Evolutionary conservation across 345 rosid species (phyloP), one percentile per base, ranked within the genome.

Genomic region (Lumnitzera racemosa): DNA sequence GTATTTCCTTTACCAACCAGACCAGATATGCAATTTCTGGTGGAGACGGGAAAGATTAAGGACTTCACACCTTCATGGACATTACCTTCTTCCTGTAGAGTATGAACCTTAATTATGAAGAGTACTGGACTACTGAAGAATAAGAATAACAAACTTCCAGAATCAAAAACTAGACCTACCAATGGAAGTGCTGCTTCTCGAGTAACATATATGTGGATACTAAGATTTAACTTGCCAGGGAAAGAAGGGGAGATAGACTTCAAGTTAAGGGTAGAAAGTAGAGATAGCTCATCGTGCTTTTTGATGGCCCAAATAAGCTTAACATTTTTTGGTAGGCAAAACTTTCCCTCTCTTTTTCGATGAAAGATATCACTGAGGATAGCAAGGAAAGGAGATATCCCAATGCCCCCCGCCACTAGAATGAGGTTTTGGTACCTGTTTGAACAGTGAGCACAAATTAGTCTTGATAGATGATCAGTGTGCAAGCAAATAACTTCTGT

Each of bases 381-480:
- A 43, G 96, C 96, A 49, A 92, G 57, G 76, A 92, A 84, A 0
- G 98, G 98, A 15, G 97, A 82, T 65, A 92, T 84, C 46, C 96
- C 98, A 50, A 87, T 89, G 55, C 98, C 96, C 60, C 98, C 98
- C 2, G 96, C 98, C 15, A 92, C 90, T 63, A 92, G 71, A 51
- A 92, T 64, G 47, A 92, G 80, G 81, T 85, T 82, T 68, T 85
- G 87, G 23, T 89, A 89, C 83, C 96, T 91, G 71, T 25, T 16
- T 64, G 49, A 73, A 31, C 13, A 67, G 43, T 56, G 53, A 16
- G 29, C 31, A 12, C 17, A 29, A n/a, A 16, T 16, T 16, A 13
- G 12, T 29, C 3, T 36, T 16, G 14, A 16, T 24, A 20, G 23
- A 20, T 20, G 20, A 20, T 20, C 20, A 20, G 20, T 20, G 20